phyloP scores from a whole-genome alignment of 208 protist genomes.

The Trypanosoma lewisi region DNA sequence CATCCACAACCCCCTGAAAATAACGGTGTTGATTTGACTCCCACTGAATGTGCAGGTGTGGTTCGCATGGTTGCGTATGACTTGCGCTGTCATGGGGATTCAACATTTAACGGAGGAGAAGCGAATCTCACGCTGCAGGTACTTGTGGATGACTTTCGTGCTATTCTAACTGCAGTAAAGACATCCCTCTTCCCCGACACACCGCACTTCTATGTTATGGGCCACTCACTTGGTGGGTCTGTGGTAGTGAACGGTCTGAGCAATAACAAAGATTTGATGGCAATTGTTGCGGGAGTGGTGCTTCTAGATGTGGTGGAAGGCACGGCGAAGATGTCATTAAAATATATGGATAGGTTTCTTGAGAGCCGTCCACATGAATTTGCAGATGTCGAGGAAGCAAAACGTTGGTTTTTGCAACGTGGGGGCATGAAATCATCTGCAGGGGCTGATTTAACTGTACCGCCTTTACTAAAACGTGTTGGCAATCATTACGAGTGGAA shows the following conservation, averaged over 20 bases:
- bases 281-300: slow-evolving; percentile 55
- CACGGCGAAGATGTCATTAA: slow-evolving; percentile 76
- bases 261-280: slow-evolving; percentile 25
- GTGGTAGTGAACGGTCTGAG: slow-evolving; percentile 53
- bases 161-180: slow-evolving; percentile 43
- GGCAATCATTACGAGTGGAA: slow-evolving; percentile 62
- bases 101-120: slow-evolving; percentile 65
- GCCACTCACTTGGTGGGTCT: slow-evolving; percentile 88
- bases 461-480: slow-evolving; percentile 53
- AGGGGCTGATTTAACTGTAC: slow-evolving; percentile 70
- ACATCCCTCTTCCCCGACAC: slow-evolving; percentile 33
- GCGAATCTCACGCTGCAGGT: slow-evolving; percentile 55
- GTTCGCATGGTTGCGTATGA: slow-evolving; percentile 76
- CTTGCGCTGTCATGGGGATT: slow-evolving; percentile 86
- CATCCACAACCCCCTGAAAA: slow-evolving; percentile 1
- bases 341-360: slow-evolving; percentile 81
- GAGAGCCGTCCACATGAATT: slow-evolving; percentile 69
- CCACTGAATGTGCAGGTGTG: background rate
- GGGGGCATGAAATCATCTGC: slow-evolving; percentile 69
- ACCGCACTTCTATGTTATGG: slow-evolving; percentile 61
- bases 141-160: slow-evolving; percentile 65
- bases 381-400: slow-evolving; percentile 50
- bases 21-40: background rate
- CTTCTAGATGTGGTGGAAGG: slow-evolving; percentile 92
- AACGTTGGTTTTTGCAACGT: slow-evolving; percentile 72